These are phyloP conservation scores for Malus domestica DNA, from an alignment of 306 rosid genomes.

Conservation along the genomic window DNA sequence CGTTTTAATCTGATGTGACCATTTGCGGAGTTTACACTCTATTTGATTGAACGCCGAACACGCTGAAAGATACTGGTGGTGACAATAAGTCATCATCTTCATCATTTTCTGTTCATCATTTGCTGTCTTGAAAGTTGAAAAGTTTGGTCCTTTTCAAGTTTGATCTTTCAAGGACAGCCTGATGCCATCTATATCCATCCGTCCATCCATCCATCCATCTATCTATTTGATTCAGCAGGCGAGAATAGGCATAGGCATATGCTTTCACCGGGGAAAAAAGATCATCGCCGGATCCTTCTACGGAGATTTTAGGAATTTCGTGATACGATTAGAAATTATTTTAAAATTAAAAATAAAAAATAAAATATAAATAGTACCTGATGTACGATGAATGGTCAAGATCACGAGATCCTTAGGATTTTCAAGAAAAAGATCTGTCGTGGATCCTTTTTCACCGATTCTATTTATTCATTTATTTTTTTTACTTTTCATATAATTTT, in stretches of 20 bases:
- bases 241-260: too few relatives aligned
- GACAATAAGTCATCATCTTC: not conserved
- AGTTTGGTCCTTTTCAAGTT: not conserved
- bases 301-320: too few relatives aligned
- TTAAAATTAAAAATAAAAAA: too few relatives aligned
- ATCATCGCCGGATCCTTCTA: too few relatives aligned
- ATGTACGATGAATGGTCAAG: too few relatives aligned
- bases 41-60: not conserved
- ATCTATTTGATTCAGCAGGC: not conserved
- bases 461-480: not conserved
- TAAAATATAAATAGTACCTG: too few relatives aligned
- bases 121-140: not conserved
- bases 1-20: not conserved
- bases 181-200: not conserved
- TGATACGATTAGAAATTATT: too few relatives aligned
- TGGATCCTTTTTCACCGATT: too few relatives aligned
- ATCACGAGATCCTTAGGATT: too few relatives aligned
- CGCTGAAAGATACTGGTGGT: not conserved
- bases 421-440: too few relatives aligned
- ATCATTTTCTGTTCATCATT: not conserved
- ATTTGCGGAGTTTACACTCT: not conserved
- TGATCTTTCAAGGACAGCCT: not conserved
- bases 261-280: not conserved
- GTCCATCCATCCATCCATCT: not conserved
- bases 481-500: too few relatives aligned